These are phyloP conservation scores for Durusdinium trenchii DNA, from an alignment of 73 alveolate species.

Conservation along the genomic window DNA sequence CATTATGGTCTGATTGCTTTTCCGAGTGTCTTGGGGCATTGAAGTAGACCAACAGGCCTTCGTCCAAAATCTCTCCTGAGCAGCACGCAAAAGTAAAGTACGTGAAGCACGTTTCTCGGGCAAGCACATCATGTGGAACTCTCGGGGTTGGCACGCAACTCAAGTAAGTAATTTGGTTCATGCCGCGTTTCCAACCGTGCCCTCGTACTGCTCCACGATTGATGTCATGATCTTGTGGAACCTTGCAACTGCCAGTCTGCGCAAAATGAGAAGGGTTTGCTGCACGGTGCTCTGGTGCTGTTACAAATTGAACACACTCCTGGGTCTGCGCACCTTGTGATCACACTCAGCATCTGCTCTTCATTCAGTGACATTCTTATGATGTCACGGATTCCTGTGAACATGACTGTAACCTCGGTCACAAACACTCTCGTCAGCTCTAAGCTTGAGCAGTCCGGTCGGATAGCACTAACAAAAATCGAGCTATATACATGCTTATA, in stretches of 20 bases:
- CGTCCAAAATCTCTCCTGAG: constrained; percentile 74
- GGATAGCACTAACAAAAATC: no score
- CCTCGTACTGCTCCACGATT: constrained; percentile 82
- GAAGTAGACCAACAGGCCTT: constrained; percentile 83
- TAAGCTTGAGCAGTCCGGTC: no score
- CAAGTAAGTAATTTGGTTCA: neutral
- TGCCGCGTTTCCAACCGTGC: constrained; percentile 56
- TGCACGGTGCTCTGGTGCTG: neutral
- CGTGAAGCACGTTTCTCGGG: neutral
- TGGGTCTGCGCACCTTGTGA: constrained; percentile 33
- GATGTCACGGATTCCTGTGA: constrained; percentile 82
- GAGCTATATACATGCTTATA: no score
- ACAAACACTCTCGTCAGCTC: no score
- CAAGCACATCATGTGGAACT: neutral
- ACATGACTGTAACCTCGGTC: constrained; percentile 79
- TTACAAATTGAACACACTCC: neutral
- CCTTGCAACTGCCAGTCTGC: neutral
- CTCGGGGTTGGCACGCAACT: neutral
- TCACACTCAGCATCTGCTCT: constrained; percentile 63
- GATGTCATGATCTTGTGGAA: constrained; percentile 79
- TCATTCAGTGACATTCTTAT: constrained; percentile 31
- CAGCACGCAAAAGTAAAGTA: neutral
- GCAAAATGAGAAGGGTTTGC: no score
- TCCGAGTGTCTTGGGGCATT: constrained; percentile 28
- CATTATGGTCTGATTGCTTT: neutral